Evolutionary conservation across 2,329 filamentous ascomycete species (phyloP).

Genomic region (Parafenestella ontariensis): DNA sequence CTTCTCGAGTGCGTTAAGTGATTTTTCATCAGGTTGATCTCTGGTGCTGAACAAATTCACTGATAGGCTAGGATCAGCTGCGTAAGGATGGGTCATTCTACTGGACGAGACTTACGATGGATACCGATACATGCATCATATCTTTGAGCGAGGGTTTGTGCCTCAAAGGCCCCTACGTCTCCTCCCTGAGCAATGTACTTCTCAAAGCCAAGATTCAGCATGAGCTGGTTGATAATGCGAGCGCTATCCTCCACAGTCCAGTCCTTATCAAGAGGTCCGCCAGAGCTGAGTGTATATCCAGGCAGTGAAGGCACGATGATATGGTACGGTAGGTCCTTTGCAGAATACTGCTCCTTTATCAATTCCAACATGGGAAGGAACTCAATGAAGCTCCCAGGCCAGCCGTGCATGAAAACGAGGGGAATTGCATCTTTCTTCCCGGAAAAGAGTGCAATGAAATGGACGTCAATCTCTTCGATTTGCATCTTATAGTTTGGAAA

Average conservation of each 20-base stretch:
- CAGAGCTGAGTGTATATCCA: conserved; percentile 61
- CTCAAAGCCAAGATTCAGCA: conserved; percentile 62
- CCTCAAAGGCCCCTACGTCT: conserved; percentile 60
- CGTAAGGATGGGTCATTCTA: background rate
- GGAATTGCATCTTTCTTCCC: conserved; percentile 60
- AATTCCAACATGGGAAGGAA: conserved; percentile 61
- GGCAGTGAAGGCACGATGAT: conserved; percentile 65
- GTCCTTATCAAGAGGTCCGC: conserved; percentile 55
- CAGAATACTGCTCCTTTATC: conserved; percentile 57
- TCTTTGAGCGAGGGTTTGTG: conserved; percentile 48
- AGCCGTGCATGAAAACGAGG: conserved; percentile 63
- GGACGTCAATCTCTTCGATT: conserved; percentile 56
- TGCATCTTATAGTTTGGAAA: conserved; percentile 60
- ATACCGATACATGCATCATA: conserved; percentile 58
- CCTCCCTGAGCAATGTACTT: conserved; percentile 66
- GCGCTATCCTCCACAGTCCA: conserved; percentile 52
- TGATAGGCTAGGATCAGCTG: conserved; percentile 3
- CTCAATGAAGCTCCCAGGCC: conserved; percentile 64
- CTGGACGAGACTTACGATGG: conserved; percentile 28
- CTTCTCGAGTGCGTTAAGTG: conserved; percentile 26
- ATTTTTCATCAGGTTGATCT: conserved; percentile 21
- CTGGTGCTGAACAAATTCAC: conserved; percentile 34
- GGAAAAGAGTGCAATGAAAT: conserved; percentile 65
- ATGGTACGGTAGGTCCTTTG: conserved; percentile 62
- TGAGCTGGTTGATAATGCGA: conserved; percentile 59